Conservation (phyloP, 306 rosid genomes). For the Benincasa hispida region DNA sequence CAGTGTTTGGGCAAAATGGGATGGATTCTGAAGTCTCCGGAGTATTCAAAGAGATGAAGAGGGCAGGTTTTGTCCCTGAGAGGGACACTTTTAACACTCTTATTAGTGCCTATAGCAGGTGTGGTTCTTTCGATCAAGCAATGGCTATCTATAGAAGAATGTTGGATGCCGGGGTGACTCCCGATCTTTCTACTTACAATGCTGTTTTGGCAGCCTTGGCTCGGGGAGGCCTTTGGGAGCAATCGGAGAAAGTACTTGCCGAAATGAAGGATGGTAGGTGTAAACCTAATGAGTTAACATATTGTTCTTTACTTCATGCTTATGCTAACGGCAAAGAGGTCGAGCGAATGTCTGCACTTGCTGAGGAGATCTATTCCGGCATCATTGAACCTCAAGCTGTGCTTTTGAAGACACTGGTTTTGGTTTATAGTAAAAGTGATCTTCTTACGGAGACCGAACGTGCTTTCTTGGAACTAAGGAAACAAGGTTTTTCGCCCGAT, state of each 20-base stretch:
- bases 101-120: slow-evolving; percentile 81
- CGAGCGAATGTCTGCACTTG: slow-evolving; percentile 49
- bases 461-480: slow-evolving; percentile 57
- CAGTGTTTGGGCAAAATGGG: slow-evolving; percentile 85
- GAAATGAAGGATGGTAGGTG: slow-evolving; percentile 71
- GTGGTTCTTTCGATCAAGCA: slow-evolving; percentile 80
- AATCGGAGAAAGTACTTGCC: slow-evolving; percentile 64
- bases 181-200: slow-evolving; percentile 80
- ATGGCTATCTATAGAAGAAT: slow-evolving; percentile 65
- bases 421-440: slow-evolving; percentile 69
- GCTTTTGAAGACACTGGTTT: slow-evolving; percentile 83
- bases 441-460: slow-evolving; percentile 65
- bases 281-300: slow-evolving; percentile 72
- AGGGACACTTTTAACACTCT: slow-evolving; percentile 83
- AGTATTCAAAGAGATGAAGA: slow-evolving; percentile 81
- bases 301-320: slow-evolving; percentile 80
- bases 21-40: slow-evolving; percentile 76
- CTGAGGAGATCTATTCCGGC: slow-evolving; percentile 67
- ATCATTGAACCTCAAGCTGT: slow-evolving; percentile 46
- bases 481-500: slow-evolving; percentile 55
- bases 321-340: slow-evolving; percentile 82
- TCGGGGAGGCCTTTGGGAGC: slow-evolving; percentile 89
- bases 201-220: slow-evolving; percentile 88
- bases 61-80: slow-evolving; percentile 91
- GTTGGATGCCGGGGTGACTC: slow-evolving; percentile 77